Evolutionary conservation across 768 basidiomycete species (phyloP), one percentile per base, ranked within the genome.

Genomic region (Sistotremastrum suecicum): DNA sequence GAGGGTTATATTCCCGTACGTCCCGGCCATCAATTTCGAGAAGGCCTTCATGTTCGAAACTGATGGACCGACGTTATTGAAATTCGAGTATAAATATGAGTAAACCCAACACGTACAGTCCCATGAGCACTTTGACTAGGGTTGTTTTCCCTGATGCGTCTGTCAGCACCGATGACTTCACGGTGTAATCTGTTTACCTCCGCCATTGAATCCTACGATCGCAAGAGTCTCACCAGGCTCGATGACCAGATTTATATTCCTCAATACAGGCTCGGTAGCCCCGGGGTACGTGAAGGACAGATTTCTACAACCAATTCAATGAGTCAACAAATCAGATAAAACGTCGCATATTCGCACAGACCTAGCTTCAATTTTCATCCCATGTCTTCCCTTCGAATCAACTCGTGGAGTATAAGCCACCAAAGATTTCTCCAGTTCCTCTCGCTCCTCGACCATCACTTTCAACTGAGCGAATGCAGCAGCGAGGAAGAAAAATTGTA

Each of bases 401-500:
- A 20, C 20, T 20, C 20, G 20, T 20, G 20, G 20, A 20, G 20
- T 20, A 20, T 20, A 20, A 20, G 20, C 20, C 20, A 20, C 66
- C 6, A 64, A 58, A 34, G 63, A 52, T 37, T 67, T 62, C 42
- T 60, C 61, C 57, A 79, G 87, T 32, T 57, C 62, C 37, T 71
- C 63, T 29, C 58, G 55, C 41, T 77, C 70, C 42, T 76, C 72
- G 30, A 72, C 64, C 43, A 62, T 62, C 33, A 84, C 84, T 50
- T 80, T 74, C 36, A 89, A 59, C 51, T 70, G 70, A 54, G 75
- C 78, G 57, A 88, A 91, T 5, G 88, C 86, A 41, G 80, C 82
- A 77, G 90, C 81, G 48, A 87, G 67, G 64, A 92, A 91, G 42
- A 90, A 71, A 33, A 78, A 76, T 60, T 92, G 87, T 54, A 82